Evolutionary conservation across 139 green algal species (phyloP).

Genomic region (Closterium sp.): DNA sequence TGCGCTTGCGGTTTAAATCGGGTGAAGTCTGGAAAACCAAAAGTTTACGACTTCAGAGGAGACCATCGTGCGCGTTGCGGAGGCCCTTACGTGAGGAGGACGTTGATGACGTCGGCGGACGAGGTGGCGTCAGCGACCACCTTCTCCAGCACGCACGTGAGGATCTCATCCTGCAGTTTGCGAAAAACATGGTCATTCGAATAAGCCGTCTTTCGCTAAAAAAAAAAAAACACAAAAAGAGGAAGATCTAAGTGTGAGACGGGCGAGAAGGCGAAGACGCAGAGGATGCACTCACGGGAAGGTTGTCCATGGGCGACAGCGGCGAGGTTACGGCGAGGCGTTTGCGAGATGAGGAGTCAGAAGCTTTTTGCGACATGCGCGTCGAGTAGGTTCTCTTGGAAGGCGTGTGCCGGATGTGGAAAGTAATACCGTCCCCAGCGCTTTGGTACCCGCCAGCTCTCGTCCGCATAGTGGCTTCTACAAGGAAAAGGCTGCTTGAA

Average conservation of each 20-base stretch:
- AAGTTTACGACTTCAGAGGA: background rate
- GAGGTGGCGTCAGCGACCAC: constrained; percentile 1
- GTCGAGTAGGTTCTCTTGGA: background rate
- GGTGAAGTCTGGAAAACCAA: background rate
- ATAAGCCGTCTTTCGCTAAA: too few relatives aligned
- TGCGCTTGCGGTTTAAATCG: background rate
- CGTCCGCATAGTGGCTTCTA: constrained; percentile 3
- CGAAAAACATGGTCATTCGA: background rate
- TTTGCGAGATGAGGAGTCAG: background rate
- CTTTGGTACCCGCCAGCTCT: constrained; percentile 30
- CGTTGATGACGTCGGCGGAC: constrained; percentile 36
- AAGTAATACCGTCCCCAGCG: constrained; percentile 23
- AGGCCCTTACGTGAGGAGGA: background rate
- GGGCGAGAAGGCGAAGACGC: too few relatives aligned
- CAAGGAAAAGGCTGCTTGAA: background rate
- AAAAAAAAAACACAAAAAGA: background rate
- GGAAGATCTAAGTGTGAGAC: too few relatives aligned
- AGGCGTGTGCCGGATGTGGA: constrained; percentile 18
- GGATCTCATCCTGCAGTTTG: constrained; percentile 33
- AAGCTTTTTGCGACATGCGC: constrained; percentile 1
- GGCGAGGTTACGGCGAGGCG: background rate
- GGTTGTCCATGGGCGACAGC: background rate
- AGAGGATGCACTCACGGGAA: background rate
- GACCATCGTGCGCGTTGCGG: background rate
- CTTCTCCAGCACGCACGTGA: constrained; percentile 7